Percentiles rank a stretch among this genome's conserved stretches.
phyloP scores from a whole-genome alignment of 1,139 yeast genomes.

The Lodderomyces beijingensis region DNA sequence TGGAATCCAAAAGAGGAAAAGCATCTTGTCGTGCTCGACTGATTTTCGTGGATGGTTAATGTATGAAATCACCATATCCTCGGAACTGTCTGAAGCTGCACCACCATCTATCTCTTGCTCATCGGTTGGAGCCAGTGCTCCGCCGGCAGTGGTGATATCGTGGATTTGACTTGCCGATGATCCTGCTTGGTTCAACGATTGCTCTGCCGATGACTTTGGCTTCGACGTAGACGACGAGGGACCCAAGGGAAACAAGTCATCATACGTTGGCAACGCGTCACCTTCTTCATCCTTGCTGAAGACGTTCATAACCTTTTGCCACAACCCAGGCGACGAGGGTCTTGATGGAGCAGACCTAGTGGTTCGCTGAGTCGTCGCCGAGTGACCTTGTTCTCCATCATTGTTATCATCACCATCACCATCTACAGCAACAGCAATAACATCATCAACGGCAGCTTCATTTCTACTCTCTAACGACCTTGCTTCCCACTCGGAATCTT shows the following conservation, averaged over 20 bases:
- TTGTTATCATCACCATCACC: slow-evolving; percentile 1
- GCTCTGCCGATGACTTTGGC: slow-evolving; percentile 35
- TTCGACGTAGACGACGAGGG: slow-evolving; percentile 27
- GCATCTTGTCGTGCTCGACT: slow-evolving; percentile 78
- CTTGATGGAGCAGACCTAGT: no score
- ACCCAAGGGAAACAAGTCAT: slow-evolving; percentile 75
- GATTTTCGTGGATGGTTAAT: slow-evolving; percentile 59
- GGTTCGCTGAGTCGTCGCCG: background rate
- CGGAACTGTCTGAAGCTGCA: slow-evolving; percentile 45
- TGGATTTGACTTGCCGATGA: no score
- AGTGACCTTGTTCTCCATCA: background rate
- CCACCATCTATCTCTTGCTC: slow-evolving; percentile 15
- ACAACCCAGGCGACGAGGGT: slow-evolving; percentile 30
- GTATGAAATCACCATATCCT: slow-evolving; percentile 50
- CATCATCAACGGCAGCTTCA: slow-evolving; percentile 1
- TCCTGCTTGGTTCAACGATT: slow-evolving; percentile 22
- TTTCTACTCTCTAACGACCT: no score
- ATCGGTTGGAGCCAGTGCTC: background rate
- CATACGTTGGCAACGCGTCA: slow-evolving; percentile 66
- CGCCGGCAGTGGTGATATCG: background rate
- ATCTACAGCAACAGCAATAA: slow-evolving; percentile 2
- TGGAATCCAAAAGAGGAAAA: slow-evolving; percentile 86
- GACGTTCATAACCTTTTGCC: slow-evolving; percentile 63
- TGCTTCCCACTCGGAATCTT: slow-evolving; percentile 2
- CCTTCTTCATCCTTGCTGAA: slow-evolving; percentile 34